Evolutionary conservation across 73 alveolate genomes (phyloP).

Genomic region (Tetrahymena elliotti): DNA sequence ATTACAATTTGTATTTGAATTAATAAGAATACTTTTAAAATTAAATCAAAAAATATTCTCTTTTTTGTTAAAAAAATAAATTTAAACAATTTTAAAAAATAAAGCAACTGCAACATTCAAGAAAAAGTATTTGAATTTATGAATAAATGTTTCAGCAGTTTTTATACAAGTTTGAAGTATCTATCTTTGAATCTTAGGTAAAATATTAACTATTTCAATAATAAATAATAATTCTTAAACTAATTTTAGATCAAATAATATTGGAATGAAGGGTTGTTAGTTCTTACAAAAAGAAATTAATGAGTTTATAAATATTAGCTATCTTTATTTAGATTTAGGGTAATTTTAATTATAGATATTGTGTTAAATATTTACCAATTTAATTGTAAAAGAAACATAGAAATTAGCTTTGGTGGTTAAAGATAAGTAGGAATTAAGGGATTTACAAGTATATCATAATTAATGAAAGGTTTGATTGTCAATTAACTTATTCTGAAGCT

Average conservation of each 20-base stretch:
- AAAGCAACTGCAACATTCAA: neutral
- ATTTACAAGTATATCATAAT: neutral
- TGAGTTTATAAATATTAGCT: neutral
- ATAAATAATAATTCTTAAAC: neutral
- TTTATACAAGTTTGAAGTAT: neutral
- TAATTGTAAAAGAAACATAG: neutral
- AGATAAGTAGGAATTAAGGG: neutral
- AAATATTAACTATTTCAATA: neutral
- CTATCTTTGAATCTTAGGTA: neutral
- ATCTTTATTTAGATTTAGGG: neutral
- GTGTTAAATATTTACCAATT: neutral
- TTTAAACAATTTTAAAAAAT: neutral
- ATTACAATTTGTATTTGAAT: neutral
- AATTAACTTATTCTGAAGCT: neutral
- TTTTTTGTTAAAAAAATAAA: too few species aligned
- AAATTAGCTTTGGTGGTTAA: neutral
- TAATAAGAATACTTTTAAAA: too few species aligned
- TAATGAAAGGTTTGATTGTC: neutral
- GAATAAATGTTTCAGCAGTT: neutral
- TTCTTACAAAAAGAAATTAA: neutral
- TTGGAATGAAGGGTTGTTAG: neutral
- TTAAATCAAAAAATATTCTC: too few species aligned
- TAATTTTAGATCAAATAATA: neutral
- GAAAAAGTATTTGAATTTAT: neutral
- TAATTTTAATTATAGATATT: neutral